Base-by-base conservation (phyloP, 495 filamentous ascomycete species). In the Penicillium malachiteum region DNA sequence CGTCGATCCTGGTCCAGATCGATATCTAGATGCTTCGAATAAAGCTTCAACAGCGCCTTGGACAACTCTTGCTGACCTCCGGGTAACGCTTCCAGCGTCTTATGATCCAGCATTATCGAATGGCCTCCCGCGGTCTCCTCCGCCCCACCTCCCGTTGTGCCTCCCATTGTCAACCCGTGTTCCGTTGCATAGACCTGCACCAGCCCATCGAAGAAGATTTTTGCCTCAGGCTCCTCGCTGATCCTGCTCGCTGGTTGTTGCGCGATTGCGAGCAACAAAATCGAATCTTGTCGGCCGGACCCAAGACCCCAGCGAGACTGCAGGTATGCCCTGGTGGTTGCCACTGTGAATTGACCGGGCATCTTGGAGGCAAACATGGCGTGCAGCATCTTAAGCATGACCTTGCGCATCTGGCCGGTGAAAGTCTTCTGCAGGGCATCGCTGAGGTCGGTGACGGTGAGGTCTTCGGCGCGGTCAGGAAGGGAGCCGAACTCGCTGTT, bases 291-390 rank as follows among this genome's bases (percentile, higher is more conserved):
- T 60, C 95, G 81, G 21, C 95, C 95, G 33, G 88, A 69, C 5
- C 79, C 90, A 49, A 99, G 74, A 34, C 94, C 95, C 91, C 92
- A 99, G 68, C 91, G 80, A 7, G 92, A 92, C 75, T 96, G 91
- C 18, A 99, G 71, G 63, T 97, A 94, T 76, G 97, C 97, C 46
- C 93, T 82, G 11, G 93, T 90, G 2, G 87, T 80, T 61, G 93
- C 96, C 67, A 97, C 97, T 68, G 97, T 99, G 81, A 97, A 99
- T 45, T 95, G 95, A 66, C 92, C 95, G 33, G 94, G 95, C 94
- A 99, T 97, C 73, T 99, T 99, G 5, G 94, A 96, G 4, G 95
- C 97, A 30, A 99, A 92, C 66, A 97, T 78, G n/a, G 55, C 93
- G 85, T 31, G 95, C 93, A 65, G 97, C n/a, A n/a, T n/a, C n/a